Evolutionary conservation across 2,329 filamentous ascomycete genomes (phyloP).

Genomic region (Cordyceps farinosa): DNA sequence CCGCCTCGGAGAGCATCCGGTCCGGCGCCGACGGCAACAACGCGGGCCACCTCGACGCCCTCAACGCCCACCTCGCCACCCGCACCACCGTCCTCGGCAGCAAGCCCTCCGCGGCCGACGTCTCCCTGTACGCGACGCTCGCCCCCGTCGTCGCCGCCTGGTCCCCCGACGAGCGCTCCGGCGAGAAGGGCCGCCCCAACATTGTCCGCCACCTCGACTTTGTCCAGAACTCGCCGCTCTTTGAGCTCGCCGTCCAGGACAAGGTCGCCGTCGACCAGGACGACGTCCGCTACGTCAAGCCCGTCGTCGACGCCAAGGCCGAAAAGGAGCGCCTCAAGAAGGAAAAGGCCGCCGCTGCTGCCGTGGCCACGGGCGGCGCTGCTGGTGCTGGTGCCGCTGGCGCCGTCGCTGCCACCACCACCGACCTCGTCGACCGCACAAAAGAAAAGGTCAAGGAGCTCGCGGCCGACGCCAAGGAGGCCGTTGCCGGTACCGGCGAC

Average conservation of each 20-base stretch:
- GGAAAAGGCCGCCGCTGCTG: constrained; percentile 74
- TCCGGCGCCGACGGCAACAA: constrained; percentile 53
- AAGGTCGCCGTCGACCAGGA: constrained; percentile 77
- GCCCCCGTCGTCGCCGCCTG: constrained; percentile 74
- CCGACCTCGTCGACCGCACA: constrained; percentile 55
- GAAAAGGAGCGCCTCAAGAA: constrained; percentile 97
- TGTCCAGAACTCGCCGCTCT: constrained; percentile 82
- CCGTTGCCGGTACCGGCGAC: constrained; percentile 32
- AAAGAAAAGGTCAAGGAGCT: constrained; percentile 57
- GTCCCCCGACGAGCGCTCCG: constrained; percentile 82
- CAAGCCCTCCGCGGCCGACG: constrained; percentile 85
- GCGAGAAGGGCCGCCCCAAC: constrained; percentile 83
- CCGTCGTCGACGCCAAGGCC: constrained; percentile 83
- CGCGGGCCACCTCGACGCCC: constrained; percentile 63
- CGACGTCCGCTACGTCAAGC: constrained; percentile 82
- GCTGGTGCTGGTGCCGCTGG: constrained; percentile 47
- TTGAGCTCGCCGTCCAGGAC: constrained; percentile 64
- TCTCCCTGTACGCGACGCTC: constrained; percentile 76
- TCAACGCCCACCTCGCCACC: constrained; percentile 84
- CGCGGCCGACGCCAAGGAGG: constrained; percentile 46
- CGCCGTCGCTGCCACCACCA: constrained; percentile 42
- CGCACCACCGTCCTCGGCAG: constrained; percentile 84
- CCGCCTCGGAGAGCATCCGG: constrained; percentile 66
- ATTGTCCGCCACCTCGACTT: constrained; percentile 91
- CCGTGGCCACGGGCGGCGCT: constrained; percentile 46